Evolutionary conservation across 768 basidiomycete genomes (phyloP), one percentile per base, ranked within the genome.

Genomic region (Neoboletus magnificus): DNA sequence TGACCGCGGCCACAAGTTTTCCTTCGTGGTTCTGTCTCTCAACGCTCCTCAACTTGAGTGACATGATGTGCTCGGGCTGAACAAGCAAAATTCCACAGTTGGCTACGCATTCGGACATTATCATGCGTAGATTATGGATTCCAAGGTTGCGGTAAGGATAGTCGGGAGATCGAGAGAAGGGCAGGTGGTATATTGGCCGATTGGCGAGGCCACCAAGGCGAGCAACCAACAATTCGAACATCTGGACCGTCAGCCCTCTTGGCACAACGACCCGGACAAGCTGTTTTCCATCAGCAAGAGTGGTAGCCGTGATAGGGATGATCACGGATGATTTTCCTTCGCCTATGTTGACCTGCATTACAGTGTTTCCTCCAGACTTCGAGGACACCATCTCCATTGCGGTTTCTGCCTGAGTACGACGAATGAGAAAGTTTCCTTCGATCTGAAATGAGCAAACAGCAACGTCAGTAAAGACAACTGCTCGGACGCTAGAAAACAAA

Each of bases 21-120:
- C 30, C 11, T 12, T 32, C 4, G 12, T 20, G 52, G 35, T 48
- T 25, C n/a, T 65, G 59, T 36, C 50, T 55, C 39, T 81, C 74
- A 8, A 81, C 57, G 0, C 69, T 66, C 74, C 75, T 74, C 30
- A 82, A 64, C 54, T 74, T 70, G 54, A 76, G 77, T 0, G 81
- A 82, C 3, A 80, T 69, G 3, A 79, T 72, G 37, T 82, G 79
- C 46, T 82, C 80, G 0, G 81, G 81, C 44, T 82, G 80, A 10
- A 66, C 61, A 4, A 82, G 63, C 2, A 81, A 60, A 12, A 82
- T 58, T 0, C 80, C 80, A 22, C 67, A 59, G 33, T 62, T 61
- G 0, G 49, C 50, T 49, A 63, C 65, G 55, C 81, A 82, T 27
- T 66, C 64, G 29, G 70, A 58, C 51, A 73, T 70, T 12, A 82